Evolutionary conservation across 2,329 filamentous ascomycete genomes (phyloP), one percentile per base, ranked within the genome.

Genomic region (Penicillium oxalicum): DNA sequence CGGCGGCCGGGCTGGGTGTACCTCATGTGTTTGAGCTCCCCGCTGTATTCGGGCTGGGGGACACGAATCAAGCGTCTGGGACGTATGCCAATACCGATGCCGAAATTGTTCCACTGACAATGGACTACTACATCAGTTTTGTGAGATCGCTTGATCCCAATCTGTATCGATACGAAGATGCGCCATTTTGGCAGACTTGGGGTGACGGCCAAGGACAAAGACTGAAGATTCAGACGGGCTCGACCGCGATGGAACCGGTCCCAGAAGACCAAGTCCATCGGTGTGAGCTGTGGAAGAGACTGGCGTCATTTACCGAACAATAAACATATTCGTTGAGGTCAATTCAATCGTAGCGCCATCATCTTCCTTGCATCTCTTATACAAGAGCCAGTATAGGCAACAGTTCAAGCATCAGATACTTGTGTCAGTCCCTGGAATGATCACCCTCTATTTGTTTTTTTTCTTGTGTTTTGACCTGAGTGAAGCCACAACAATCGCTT

Each of bases 1-100:
- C 73, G 1, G 65, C 63, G 1, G 43, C 47, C 0, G 69, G 66
- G 0, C 49, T 67, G 26, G 70, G 70, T 1, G 68, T 71, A 2
- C 64, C 67, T 1, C 70, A 73, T 51, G 62, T 65, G 1, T 65
- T 64, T 5, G 62, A 64, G 41, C 47, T 59, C 4, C 51, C 57
- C 5, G 63, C 63, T 1, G 62, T 65, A 9, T 64, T 64, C 18
- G 62, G 63, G 0, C 35, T 55, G 1, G 53, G 43, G 2, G 42
- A 50, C n/a, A 54, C 51, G 2, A 57, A 53, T 9, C 25, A 45
- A 27, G 46, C 57, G 2, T 47, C 53, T 1, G 47, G 52, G n/a
- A 56, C 57, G 4, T 58, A 53, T 55, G 41, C 71, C 71, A 53
- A 55, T 65, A 63, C 62, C 18, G 60, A 62, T 29, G 43, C 53